These are phyloP conservation scores for Sporothrix sp. DNA, from an alignment of 2,329 filamentous ascomycete species.

Conservation along the genomic window DNA sequence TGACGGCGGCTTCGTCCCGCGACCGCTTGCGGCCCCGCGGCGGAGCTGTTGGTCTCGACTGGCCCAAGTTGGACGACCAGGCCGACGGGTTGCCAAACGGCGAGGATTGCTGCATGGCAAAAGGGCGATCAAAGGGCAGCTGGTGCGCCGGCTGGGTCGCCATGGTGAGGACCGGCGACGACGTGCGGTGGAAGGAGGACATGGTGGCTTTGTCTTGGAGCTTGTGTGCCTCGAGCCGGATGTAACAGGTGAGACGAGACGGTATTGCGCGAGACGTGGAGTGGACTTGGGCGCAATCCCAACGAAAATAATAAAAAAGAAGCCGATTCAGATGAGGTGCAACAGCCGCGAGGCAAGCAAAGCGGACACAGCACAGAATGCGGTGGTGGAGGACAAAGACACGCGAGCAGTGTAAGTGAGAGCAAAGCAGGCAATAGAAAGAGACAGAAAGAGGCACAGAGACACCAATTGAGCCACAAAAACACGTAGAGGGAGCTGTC, in stretches of 20 bases:
- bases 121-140: conserved; percentile 30
- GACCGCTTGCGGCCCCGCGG: conserved; percentile 63
- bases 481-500: neutral
- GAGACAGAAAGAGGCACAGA: neutral
- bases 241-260: neutral
- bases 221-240: neutral
- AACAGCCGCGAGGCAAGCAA: neutral
- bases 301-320: neutral
- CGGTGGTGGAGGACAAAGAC: too few relatives aligned
- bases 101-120: conserved; percentile 31
- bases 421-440: conserved; percentile 1
- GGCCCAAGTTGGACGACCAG: conserved; percentile 24
- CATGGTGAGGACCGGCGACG: conserved; percentile 40
- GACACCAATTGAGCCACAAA: neutral
- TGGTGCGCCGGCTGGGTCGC: conserved; percentile 34
- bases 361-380: neutral
- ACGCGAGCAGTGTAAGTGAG: conserved; percentile 15
- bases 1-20: conserved; percentile 60
- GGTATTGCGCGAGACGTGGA: neutral
- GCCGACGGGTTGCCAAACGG: conserved; percentile 27
- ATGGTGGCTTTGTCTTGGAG: conserved; percentile 23
- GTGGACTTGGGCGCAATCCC: neutral
- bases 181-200: conserved; percentile 35
- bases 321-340: too few relatives aligned
- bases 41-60: conserved; percentile 17